Evolutionary conservation across 441 rosid genomes (phyloP).

Genomic region (Erodium texanum): DNA sequence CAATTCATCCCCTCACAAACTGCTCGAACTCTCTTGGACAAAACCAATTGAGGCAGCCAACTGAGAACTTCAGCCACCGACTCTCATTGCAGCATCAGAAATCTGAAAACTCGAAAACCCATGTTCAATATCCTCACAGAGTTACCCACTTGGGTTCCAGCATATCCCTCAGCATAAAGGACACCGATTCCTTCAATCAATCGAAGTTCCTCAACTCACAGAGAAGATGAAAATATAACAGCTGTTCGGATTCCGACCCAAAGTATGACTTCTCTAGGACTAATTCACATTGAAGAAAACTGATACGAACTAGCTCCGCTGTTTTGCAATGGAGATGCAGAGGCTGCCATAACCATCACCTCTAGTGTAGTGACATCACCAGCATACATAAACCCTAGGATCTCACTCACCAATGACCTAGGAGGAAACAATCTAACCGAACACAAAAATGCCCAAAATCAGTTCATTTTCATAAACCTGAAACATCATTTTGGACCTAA

Average conservation of each 20-base stretch:
- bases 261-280: conserved; percentile 34
- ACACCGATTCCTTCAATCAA: conserved; percentile 30
- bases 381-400: conserved; percentile 28
- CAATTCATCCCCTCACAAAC: conserved; percentile 29
- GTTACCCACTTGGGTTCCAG: conserved; percentile 39
- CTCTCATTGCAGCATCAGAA: conserved; percentile 26
- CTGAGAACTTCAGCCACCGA: conserved; percentile 30
- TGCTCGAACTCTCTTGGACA: conserved; percentile 26
- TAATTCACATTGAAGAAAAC: conserved; percentile 15
- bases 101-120: conserved; percentile 27
- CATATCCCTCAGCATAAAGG: conserved; percentile 30
- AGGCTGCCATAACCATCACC: conserved; percentile 47
- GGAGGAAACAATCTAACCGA: conserved; percentile 32
- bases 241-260: conserved; percentile 30
- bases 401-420: conserved; percentile 24
- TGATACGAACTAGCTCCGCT: conserved; percentile 18
- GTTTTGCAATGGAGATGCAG: conserved; percentile 32
- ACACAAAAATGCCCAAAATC: conserved; percentile 3
- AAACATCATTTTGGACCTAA: neutral
- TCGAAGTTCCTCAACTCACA: conserved; percentile 34
- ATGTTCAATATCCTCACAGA: conserved; percentile 35
- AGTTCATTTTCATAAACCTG: neutral
- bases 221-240: conserved; percentile 43
- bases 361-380: conserved; percentile 28
- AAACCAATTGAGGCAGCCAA: conserved; percentile 29